Evolutionary conservation across 2,329 filamentous ascomycete genomes (phyloP).

Genomic region (Ophiocordyceps camponoti-leonardi): DNA sequence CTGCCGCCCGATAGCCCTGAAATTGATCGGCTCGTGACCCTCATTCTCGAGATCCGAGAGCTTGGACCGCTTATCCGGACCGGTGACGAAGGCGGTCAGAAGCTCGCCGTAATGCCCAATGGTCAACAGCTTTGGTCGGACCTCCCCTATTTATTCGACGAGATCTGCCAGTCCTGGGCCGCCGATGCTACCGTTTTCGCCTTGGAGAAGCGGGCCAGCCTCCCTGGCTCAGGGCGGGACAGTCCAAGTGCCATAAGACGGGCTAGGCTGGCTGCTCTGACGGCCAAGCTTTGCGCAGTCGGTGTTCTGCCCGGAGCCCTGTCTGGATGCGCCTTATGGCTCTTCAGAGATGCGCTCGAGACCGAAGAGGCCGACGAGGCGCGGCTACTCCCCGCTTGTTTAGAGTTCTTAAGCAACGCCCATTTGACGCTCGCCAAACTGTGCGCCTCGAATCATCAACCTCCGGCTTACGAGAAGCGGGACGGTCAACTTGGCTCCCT

Average conservation of each 20-base stretch:
- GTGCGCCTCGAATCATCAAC: neutral
- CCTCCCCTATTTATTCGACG: constrained; percentile 2
- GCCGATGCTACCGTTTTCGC: neutral
- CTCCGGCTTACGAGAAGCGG: neutral
- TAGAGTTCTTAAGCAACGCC: constrained; percentile 1
- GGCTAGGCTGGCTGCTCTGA: constrained; percentile 1
- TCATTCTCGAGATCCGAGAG: constrained; percentile 3
- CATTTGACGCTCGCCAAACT: constrained; percentile 1
- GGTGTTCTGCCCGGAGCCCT: constrained; percentile 1
- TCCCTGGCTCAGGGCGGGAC: neutral
- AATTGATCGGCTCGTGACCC: constrained; percentile 4
- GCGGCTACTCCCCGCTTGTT: constrained; percentile 1
- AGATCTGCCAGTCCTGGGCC: constrained; percentile 1
- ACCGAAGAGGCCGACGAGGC: neutral
- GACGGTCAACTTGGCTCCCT: neutral
- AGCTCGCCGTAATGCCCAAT: constrained; percentile 1
- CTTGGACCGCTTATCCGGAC: constrained; percentile 1
- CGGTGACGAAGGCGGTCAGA: neutral
- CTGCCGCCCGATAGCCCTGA: constrained; percentile 3
- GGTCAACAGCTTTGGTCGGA: constrained; percentile 3
- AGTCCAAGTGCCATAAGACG: neutral
- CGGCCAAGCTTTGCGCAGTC: constrained; percentile 2
- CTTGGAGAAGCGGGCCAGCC: neutral
- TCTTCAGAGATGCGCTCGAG: constrained; percentile 1
- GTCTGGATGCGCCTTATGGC: constrained; percentile 2